Evolutionary conservation across 1,284 basidiomycete genomes (phyloP), one percentile per base, ranked within the genome.

Genomic region (Farysia itapuensis): DNA sequence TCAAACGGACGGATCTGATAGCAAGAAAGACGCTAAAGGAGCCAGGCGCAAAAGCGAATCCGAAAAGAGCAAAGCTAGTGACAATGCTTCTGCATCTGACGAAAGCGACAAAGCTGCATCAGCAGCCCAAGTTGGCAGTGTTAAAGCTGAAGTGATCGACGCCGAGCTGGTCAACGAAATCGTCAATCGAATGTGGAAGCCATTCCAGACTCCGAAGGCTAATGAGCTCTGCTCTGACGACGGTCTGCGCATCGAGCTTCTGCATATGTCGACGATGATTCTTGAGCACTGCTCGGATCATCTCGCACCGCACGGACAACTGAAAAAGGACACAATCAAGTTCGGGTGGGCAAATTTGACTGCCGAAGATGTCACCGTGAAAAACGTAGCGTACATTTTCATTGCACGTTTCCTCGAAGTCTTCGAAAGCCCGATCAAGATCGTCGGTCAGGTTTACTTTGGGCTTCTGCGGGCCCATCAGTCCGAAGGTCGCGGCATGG

Each of bases 341-440:
- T 89, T 90, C 47, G 90, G 91, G 12, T 97, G 92, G 92, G 84
- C 87, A 70, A 89, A 88, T 67, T 88, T 95, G 66, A 84, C 82
- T 21, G 70, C 72, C 7, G 90, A 93, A 34, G 93, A 96, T 74
- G 84, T 87, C 3, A 86, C 93, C 5, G 90, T 97, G 69, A 95
- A 93, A 78, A 91, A 97, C 74, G 89, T 89, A 19, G 89, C 92
- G 0, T 94, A 94, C 74, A 84, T 96, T 22, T 83, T 97, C 15
- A 88, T 90, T 24, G 90, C 94, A n/a, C 85, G 88, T 36, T 97
- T 98, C 82, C 91, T 96, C 73, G 86, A 87, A 26, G 86, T 85
- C 2, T 95, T 90, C 77, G 90, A 90, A 35, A 89, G 87, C 4
- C 94, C 95, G 0, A 82, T 85, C 60, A 97, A 97, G 78, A 95